phyloP scores from a whole-genome alignment of 352 stramenopile genomes.

The Blastocystis sp. region DNA sequence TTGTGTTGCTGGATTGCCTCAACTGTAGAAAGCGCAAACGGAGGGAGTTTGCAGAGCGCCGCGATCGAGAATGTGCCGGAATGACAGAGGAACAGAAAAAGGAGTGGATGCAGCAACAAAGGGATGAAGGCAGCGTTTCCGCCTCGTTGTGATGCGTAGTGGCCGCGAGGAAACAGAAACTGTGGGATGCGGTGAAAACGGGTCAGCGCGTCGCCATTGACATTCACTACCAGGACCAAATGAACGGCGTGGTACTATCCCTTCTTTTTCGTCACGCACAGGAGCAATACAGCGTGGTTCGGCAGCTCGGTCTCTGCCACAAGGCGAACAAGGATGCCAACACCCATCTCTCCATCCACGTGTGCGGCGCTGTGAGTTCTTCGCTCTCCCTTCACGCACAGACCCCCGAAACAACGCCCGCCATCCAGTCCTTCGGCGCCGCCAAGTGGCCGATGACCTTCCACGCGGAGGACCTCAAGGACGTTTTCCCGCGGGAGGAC shows the following conservation, averaged over 20 bases:
- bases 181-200: constrained; percentile 18
- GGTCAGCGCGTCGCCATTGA: constrained; percentile 36
- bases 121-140: background rate
- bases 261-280: too few species aligned
- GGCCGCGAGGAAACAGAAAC: background rate
- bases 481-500: constrained; percentile 69
- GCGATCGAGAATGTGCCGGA: constrained; percentile 1
- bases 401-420: constrained; percentile 11
- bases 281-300: constrained; percentile 39
- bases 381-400: background rate
- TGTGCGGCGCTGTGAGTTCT: background rate
- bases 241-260: background rate
- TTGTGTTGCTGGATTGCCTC: background rate
- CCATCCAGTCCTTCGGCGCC: background rate
- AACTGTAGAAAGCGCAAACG: background rate
- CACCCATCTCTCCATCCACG: constrained; percentile 13
- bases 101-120: constrained; percentile 24
- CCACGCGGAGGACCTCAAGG: constrained; percentile 6
- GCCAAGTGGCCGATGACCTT: constrained; percentile 53
- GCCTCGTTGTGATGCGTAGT: background rate
- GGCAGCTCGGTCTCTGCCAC: constrained; percentile 35
- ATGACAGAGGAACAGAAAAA: constrained; percentile 18
- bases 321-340: constrained; percentile 28
- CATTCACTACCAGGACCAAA: constrained; percentile 54
- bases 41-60: constrained; percentile 14